These are phyloP conservation scores for Hypoxylon trugodes DNA, from an alignment of 495 filamentous ascomycete genomes.

Conservation along the genomic window DNA sequence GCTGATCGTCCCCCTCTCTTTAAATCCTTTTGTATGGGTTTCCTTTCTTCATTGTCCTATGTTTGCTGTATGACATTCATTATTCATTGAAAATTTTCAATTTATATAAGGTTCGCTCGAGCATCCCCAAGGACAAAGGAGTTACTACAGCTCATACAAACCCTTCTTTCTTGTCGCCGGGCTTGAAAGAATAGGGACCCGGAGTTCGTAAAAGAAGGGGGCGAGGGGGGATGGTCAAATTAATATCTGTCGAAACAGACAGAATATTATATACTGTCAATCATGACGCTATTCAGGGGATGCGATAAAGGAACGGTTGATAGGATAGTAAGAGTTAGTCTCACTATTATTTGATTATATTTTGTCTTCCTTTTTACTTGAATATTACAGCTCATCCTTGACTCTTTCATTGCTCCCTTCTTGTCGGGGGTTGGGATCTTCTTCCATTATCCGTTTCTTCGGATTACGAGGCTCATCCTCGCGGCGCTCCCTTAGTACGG, in stretches of 20 bases:
- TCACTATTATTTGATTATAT: constrained; percentile 16
- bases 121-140: constrained; percentile 32
- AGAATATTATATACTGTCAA: constrained; percentile 11
- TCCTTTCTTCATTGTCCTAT: constrained; percentile 11
- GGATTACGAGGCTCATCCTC: constrained; percentile 66
- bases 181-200: constrained; percentile 5
- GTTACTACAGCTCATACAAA: constrained; percentile 11
- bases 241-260: constrained; percentile 38
- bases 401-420: constrained; percentile 38
- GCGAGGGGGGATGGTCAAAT: not conserved
- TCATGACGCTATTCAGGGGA: constrained; percentile 8
- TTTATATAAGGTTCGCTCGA: constrained; percentile 21
- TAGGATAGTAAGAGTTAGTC: constrained; percentile 9
- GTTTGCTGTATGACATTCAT: not conserved
- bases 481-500: constrained; percentile 56
- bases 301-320: constrained; percentile 5
- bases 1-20: too few species aligned
- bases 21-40: not conserved
- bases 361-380: too few species aligned
- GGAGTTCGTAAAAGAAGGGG: not conserved
- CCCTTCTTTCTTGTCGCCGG: not conserved
- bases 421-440: constrained; percentile 47
- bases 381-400: constrained; percentile 53
- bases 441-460: constrained; percentile 89
- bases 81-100: too few species aligned